Conservation (phyloP, 768 basidiomycete genomes). For the Fomitopsis serialis region DNA sequence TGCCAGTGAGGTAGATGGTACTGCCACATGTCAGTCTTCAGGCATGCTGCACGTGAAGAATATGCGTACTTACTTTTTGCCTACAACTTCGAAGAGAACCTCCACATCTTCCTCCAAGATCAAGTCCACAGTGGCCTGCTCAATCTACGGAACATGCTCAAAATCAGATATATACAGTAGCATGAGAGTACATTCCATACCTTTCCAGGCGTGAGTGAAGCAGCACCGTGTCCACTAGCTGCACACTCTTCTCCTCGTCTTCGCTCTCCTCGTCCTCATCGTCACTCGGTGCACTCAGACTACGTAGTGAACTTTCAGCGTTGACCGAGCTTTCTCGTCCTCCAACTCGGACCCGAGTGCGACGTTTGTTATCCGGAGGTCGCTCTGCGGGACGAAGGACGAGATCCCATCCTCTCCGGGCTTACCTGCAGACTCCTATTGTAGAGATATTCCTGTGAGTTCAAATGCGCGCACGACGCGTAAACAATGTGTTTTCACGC, state of each 20-base stretch:
- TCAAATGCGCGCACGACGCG: conserved; percentile 7
- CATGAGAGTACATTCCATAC: conserved; percentile 33
- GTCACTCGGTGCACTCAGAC: conserved; percentile 35
- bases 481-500: conserved; percentile 16
- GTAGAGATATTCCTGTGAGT: background rate
- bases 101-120: conserved; percentile 62
- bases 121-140: conserved; percentile 69
- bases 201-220: conserved; percentile 78
- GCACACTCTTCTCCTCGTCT: conserved; percentile 33
- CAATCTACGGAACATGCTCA: conserved; percentile 46
- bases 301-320: conserved; percentile 61
- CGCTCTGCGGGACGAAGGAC: conserved; percentile 49
- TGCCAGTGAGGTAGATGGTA: conserved; percentile 74
- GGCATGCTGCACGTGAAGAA: no score
- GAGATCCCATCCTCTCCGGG: conserved; percentile 47
- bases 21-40: no score
- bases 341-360: conserved; percentile 70
- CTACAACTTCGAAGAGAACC: conserved; percentile 64
- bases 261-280: conserved; percentile 38
- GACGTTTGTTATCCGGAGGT: conserved; percentile 78
- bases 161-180: background rate
- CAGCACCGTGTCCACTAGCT: conserved; percentile 53
- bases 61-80: conserved; percentile 71
- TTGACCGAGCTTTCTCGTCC: conserved; percentile 54
- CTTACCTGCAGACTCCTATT: conserved; percentile 61